Base-by-base conservation (phyloP, 2,329 filamentous ascomycete genomes). In the Trichoderma koningiopsis region DNA sequence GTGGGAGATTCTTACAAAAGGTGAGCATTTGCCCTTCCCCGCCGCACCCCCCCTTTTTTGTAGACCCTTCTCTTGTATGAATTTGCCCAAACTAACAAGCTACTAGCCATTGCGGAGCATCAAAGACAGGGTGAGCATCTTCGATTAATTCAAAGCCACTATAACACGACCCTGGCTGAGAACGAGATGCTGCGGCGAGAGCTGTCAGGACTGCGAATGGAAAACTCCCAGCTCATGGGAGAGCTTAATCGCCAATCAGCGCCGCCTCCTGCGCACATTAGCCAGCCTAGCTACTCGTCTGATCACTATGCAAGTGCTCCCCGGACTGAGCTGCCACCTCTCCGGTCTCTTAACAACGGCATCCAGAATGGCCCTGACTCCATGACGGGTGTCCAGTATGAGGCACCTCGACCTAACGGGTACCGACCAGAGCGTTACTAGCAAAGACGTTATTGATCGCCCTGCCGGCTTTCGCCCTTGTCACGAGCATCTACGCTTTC, bases 1-100 rank as follows among this genome's bases (percentile, higher is more conserved):
- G 75, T 96, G 92, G 92, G 92, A 96, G 75, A 94, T 95, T 60
- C 78, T 96, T 19, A 94, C 91, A 3, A 95, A 95, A 84, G 91
- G 92, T 94, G 82, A 71, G 85, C 77, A 22, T 52, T 49, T 13
- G 5, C 1, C 11, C 11, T 13, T 11, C 33, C 4, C 33, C 11
- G 4, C 33, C 33, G 8, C 33, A 11, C 11, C 33, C 33, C 13
- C 13, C 33, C 52, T 52, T n/a, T 52, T 43, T n/a, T 7, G 19
- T n/a, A 43, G 52, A 6, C 7, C 8, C 47, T 52, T 52, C 13
- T 22, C 24, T 27, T 4, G 5, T 22, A 19, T 13, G 8, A 43
- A 16, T 5, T 33, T 14, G 8, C 37, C 49, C n/a, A 47, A 37
- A 37, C 47, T 74, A 75, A 70, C 73, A 66, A 14, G 16, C 2